Evolutionary conservation across 441 rosid genomes (phyloP).

Genomic region (Syzygium malaccense): DNA sequence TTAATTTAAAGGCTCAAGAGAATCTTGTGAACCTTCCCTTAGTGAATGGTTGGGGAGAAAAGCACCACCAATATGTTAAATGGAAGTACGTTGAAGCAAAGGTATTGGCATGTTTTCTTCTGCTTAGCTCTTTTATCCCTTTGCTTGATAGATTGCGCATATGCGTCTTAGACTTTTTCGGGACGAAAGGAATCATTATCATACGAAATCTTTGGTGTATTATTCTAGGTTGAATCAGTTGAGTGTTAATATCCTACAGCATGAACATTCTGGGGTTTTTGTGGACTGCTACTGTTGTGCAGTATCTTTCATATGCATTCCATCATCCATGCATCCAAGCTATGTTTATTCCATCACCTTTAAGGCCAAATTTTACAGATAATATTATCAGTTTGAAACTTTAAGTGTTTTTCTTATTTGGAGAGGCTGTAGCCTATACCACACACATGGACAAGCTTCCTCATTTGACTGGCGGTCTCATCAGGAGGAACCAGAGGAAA

Average conservation of each 20-base stretch:
- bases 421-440: not conserved
- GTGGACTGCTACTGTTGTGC: not conserved
- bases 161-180: not conserved
- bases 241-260: not conserved
- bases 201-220: not conserved
- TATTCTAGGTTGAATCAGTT: not conserved
- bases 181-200: not conserved
- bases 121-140: not conserved
- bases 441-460: not conserved
- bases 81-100: constrained; percentile 91
- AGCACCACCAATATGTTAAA: constrained; percentile 75
- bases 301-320: not conserved
- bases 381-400: not conserved
- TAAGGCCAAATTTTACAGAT: not conserved
- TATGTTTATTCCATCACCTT: not conserved
- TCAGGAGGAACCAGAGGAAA: not conserved
- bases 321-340: not conserved
- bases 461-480: not conserved
- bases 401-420: not conserved
- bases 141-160: not conserved
- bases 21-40: constrained; percentile 75
- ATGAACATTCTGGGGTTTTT: not conserved
- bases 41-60: constrained; percentile 97
- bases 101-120: constrained; percentile 29
- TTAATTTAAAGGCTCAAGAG: constrained; percentile 72